Percentiles rank a stretch among this genome's conserved stretches.
Conservation (phyloP, 1,139 yeast species). For the Citeromyces hawaiiensis region DNA sequence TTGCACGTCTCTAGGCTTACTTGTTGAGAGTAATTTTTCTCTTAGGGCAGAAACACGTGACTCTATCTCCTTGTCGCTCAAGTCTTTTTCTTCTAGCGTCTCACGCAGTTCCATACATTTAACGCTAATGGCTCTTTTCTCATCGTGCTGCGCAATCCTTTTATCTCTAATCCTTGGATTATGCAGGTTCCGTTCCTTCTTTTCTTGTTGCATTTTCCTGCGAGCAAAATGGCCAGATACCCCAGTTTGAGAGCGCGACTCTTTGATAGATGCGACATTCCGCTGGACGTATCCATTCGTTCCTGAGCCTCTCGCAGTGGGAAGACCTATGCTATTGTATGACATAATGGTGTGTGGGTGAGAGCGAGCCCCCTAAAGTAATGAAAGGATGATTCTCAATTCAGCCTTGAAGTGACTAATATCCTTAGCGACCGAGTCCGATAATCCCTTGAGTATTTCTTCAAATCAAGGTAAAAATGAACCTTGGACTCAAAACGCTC, state of each 20-base stretch:
- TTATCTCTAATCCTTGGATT: conserved; percentile 16
- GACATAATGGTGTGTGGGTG: conserved; percentile 26
- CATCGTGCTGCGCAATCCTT: conserved; percentile 31
- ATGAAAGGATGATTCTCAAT: too few relatives aligned
- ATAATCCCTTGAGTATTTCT: too few relatives aligned
- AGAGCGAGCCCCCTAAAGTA: background rate
- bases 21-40: conserved; percentile 6
- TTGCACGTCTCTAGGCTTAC: background rate
- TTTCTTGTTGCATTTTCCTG: conserved; percentile 16
- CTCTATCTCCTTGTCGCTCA: conserved; percentile 18
- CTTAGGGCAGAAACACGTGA: conserved; percentile 16
- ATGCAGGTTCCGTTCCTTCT: conserved; percentile 10
- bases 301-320: conserved; percentile 57
- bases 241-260: conserved; percentile 10
- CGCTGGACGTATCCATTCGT: conserved; percentile 60
- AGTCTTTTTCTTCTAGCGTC: conserved; percentile 29
- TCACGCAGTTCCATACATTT: conserved; percentile 43
- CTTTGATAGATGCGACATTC: conserved; percentile 22
- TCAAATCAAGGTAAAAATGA: too few relatives aligned
- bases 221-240: conserved; percentile 20
- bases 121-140: conserved; percentile 35
- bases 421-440: too few relatives aligned
- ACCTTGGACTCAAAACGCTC: too few relatives aligned
- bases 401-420: too few relatives aligned
- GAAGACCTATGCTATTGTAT: conserved; percentile 54